These are phyloP conservation scores for Calonectria pseudoreteaudii DNA, from an alignment of 2,329 filamentous ascomycete genomes.

Conservation along the genomic window DNA sequence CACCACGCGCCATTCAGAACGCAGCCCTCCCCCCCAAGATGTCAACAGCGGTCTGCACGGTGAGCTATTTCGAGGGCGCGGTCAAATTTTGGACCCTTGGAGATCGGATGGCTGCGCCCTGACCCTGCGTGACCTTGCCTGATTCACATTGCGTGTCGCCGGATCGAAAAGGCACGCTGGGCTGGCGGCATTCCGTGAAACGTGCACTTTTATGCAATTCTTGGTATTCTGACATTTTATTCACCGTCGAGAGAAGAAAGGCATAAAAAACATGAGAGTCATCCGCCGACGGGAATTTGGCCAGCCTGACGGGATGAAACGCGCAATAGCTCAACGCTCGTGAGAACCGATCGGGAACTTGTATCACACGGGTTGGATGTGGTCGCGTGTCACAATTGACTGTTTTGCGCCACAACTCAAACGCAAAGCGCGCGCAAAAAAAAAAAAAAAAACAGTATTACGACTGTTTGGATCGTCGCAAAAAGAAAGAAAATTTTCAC, in stretches of 20 bases:
- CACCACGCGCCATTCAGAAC: slow-evolving; percentile 9
- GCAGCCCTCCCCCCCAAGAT: neutral
- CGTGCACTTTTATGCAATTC: neutral
- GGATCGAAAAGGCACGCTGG: neutral
- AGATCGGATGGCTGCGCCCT: neutral
- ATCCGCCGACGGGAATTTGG: neutral
- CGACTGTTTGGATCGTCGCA: neutral
- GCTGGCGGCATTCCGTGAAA: neutral
- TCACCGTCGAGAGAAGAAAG: neutral
- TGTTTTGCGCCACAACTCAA: neutral
- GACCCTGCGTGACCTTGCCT: neutral
- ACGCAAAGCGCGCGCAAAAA: neutral
- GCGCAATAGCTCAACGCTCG: neutral
- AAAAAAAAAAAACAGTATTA: neutral
- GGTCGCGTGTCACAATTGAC: neutral
- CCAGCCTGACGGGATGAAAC: neutral
- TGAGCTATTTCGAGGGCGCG: too few relatives aligned
- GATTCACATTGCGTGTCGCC: neutral
- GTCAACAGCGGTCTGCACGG: neutral
- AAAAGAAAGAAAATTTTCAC: neutral
- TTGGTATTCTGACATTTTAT: neutral
- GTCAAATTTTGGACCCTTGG: neutral
- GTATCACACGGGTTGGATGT: neutral
- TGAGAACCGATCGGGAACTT: neutral
- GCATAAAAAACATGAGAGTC: neutral